Conservation (phyloP, 805 yeast genomes). For the Scheffersomyces spartinae region DNA sequence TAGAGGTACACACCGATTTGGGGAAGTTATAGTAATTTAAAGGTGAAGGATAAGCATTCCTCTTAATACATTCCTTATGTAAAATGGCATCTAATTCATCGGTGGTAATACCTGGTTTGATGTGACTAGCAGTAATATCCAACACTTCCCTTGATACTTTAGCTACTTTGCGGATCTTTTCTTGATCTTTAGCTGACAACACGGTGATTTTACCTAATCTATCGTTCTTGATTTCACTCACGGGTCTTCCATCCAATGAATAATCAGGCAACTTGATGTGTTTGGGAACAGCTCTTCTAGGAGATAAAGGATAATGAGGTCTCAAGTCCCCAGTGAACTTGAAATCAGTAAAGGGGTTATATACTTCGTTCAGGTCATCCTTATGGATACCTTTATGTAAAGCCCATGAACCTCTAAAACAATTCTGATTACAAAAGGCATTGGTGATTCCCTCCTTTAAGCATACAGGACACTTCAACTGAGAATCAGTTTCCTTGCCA, state of each 20-base stretch:
- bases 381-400: constrained; percentile 69
- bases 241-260: constrained; percentile 69
- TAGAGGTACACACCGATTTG: constrained; percentile 83
- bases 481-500: constrained; percentile 67
- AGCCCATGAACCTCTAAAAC: constrained; percentile 66
- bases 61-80: constrained; percentile 78
- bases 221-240: constrained; percentile 63
- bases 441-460: constrained; percentile 53
- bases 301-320: constrained; percentile 73
- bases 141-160: constrained; percentile 76
- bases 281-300: constrained; percentile 61
- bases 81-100: constrained; percentile 82
- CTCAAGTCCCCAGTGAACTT: constrained; percentile 63
- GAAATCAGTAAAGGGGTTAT: constrained; percentile 80
- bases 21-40: constrained; percentile 91
- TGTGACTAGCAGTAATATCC: constrained; percentile 76
- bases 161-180: constrained; percentile 65
- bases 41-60: constrained; percentile 91
- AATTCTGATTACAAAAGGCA: constrained; percentile 71
- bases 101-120: constrained; percentile 84
- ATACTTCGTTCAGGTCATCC: constrained; percentile 44
- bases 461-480: constrained; percentile 86
- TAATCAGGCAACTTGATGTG: constrained; percentile 73
- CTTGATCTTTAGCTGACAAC: constrained; percentile 57
- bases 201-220: constrained; percentile 55